Conservation (phyloP, 768 basidiomycete species). For the Saitozyma sp. region DNA sequence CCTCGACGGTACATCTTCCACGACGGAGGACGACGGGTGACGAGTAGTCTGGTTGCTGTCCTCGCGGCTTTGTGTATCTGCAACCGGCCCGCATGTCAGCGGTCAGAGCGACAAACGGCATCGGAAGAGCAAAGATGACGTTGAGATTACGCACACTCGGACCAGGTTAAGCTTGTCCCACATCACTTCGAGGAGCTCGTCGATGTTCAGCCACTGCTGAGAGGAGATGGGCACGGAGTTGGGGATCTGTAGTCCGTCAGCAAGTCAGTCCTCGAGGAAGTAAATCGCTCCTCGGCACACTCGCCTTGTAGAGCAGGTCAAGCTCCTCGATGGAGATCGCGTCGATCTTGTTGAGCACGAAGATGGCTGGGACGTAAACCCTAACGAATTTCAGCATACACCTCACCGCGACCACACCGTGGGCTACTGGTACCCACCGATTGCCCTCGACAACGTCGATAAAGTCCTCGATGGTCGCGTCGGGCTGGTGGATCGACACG, state of each 20-base stretch:
- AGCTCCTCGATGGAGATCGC: slow-evolving; percentile 98
- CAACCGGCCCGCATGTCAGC: background rate
- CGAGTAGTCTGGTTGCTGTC: slow-evolving; percentile 83
- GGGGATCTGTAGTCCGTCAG: slow-evolving; percentile 66
- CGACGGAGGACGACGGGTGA: slow-evolving; percentile 77
- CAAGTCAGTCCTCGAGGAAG: background rate
- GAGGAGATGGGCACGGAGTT: slow-evolving; percentile 93
- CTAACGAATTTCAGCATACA: slow-evolving; percentile 52
- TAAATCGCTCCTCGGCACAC: background rate
- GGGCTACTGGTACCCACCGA: slow-evolving; percentile 57
- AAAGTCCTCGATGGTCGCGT: slow-evolving; percentile 89
- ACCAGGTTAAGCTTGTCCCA: slow-evolving; percentile 91
- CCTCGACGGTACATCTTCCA: slow-evolving; percentile 64
- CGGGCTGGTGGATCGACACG: slow-evolving; percentile 87
- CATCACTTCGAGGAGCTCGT: slow-evolving; percentile 89
- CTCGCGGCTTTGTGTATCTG: slow-evolving; percentile 86
- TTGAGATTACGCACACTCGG: slow-evolving; percentile 63
- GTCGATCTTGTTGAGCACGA: slow-evolving; percentile 82
- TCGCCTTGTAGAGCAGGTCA: slow-evolving; percentile 69
- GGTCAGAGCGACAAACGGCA: background rate
- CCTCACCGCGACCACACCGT: background rate
- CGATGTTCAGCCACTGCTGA: slow-evolving; percentile 91
- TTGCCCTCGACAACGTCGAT: slow-evolving; percentile 98
- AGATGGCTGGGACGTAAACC: slow-evolving; percentile 89
- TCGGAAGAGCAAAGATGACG: too few relatives aligned